Conservation (phyloP, 2,329 filamentous ascomycete species). For the Apiospora marii region DNA sequence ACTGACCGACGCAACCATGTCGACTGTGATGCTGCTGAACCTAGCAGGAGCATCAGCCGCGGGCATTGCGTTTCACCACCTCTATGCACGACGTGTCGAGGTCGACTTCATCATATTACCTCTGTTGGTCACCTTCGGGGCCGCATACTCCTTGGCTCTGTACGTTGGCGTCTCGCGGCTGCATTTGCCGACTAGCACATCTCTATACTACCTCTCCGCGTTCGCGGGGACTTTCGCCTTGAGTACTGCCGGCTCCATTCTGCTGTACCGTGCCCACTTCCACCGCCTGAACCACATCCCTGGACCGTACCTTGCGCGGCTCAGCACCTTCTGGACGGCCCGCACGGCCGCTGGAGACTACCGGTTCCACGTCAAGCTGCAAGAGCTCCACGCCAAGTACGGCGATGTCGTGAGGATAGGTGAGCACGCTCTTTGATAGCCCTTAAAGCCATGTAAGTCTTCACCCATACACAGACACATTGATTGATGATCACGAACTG, state of each 20-base stretch:
- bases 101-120: constrained; percentile 24
- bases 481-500: background rate
- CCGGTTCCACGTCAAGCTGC: constrained; percentile 23
- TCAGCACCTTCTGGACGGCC: constrained; percentile 27
- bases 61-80: constrained; percentile 27
- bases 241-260: constrained; percentile 23
- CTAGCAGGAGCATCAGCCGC: background rate
- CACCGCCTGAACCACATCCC: constrained; percentile 27
- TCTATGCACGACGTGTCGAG: constrained; percentile 27
- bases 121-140: background rate
- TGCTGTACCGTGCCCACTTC: constrained; percentile 27
- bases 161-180: background rate
- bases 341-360: constrained; percentile 24
- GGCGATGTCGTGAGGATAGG: constrained; percentile 28
- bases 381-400: constrained; percentile 22
- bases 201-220: background rate
- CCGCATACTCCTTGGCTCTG: background rate
- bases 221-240: background rate
- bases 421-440: background rate
- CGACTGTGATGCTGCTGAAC: background rate
- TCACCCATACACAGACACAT: background rate
- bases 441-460: background rate
- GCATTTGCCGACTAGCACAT: background rate
- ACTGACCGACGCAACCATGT: background rate
- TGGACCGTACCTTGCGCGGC: constrained; percentile 25